These are phyloP conservation scores for Moniliella sp. DNA, from an alignment of 1,284 basidiomycete genomes.

Conservation along the genomic window DNA sequence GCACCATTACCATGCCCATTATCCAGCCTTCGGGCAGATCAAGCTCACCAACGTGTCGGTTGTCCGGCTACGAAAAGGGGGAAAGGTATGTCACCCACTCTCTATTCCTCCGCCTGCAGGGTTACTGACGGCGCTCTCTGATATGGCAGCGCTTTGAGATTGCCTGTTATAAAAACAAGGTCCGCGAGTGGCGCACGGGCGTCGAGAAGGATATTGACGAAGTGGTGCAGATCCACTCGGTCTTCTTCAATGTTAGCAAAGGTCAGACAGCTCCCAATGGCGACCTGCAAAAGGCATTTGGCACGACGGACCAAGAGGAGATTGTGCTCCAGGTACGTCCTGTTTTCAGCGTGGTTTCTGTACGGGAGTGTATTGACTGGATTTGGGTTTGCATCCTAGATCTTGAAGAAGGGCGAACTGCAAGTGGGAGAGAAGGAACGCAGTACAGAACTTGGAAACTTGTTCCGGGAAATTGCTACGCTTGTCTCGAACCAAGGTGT, in stretches of 20 bases:
- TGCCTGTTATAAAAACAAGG: conserved; percentile 98
- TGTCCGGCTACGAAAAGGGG: conserved; percentile 81
- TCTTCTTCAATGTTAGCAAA: conserved; percentile 89
- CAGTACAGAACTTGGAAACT: conserved; percentile 58
- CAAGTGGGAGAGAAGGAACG: conserved; percentile 95
- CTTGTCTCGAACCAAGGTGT: conserved; percentile 84
- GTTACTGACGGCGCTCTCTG: no score
- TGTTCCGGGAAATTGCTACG: conserved; percentile 79
- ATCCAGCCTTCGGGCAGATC: conserved; percentile 24
- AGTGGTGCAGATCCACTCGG: conserved; percentile 83
- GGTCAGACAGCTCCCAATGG: conserved; percentile 71
- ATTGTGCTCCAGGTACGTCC: conserved; percentile 57
- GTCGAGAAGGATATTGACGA: conserved; percentile 86
- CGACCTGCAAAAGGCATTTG: conserved; percentile 77
- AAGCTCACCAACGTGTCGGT: conserved; percentile 79
- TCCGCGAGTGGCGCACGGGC: conserved; percentile 78
- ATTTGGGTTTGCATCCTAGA: conserved; percentile 39
- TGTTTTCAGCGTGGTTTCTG: background rate
- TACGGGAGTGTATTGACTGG: background rate
- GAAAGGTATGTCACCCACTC: conserved; percentile 97
- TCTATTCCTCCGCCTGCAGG: no score
- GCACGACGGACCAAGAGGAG: conserved; percentile 49
- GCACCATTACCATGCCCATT: background rate
- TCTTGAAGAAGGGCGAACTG: conserved; percentile 81
- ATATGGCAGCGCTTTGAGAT: no score